Evolutionary conservation across 2,329 filamentous ascomycete genomes (phyloP), one percentile per base, ranked within the genome.

Genomic region (Neonectria faginata): DNA sequence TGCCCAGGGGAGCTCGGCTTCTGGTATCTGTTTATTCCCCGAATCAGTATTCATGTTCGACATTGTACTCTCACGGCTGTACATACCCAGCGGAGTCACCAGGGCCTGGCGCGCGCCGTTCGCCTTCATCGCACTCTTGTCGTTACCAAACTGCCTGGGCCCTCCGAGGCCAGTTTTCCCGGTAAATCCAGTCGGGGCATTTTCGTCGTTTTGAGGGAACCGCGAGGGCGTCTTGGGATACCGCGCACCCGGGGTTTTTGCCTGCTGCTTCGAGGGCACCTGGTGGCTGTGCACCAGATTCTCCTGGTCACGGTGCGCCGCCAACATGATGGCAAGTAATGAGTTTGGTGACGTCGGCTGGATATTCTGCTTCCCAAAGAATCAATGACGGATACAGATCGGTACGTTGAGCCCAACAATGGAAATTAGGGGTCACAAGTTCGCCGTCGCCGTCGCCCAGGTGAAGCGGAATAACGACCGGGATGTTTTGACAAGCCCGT

Each of bases 161-260:
- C 83, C 86, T 29, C 82, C 87, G 65, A 88, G 82, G 0, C 77
- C 83, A 57, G 60, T 71, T 66, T 80, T 81, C 31, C 73, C 75
- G 5, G 71, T 72, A 9, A 87, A 83, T n/a, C 66, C 71, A 9
- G 68, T 73, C 6, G 74, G 68, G 3, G 86, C 88, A 80, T 97
- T 97, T 79, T 97, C 95, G 73, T 97, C 93, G 70, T 97, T 92
- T 66, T 92, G 84, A 8, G 90, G 86, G 53, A 92, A 81, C 74
- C 90, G 92, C 76, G 94, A 88, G 0, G 94, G 94, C 5, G 94
- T 97, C 80, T 97, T 97, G 9, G 92, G 90, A 69, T 85, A 90
- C 75, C 89, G 89, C 63, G 88, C 85, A 60, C 89, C 91, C 0
- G 94, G 94, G 29, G 94, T 97, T 81, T 95, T 97, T 60, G 92